Base-by-base conservation (phyloP, 1,139 yeast species). In the Pichia sp. region DNA sequence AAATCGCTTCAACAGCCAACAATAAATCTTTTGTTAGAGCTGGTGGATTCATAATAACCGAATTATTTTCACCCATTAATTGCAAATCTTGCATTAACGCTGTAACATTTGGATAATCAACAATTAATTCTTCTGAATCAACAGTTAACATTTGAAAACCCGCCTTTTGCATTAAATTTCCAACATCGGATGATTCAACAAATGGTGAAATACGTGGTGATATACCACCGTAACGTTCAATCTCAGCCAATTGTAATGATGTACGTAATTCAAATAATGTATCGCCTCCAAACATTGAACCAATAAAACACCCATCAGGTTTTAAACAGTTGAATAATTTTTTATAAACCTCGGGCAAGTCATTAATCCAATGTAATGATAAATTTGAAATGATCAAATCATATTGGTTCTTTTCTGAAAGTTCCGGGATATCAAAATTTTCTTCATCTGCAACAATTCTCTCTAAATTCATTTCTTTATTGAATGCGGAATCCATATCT, bases 221-320 rank as follows among this genome's bases (percentile, higher is more conserved):
- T 56, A 87, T 76, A 3, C 96, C 91, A 10, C 95, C 95, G 50
- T 71, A 73, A 50, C 95, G 73, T 62, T 88, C 96, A 67, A 83
- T 70, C 62, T 88, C 96, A 0, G 96, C 95, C 51, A 88, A 70
- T 65, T 88, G 96, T 47, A 88, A 71, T 1, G 91, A 75, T 0
- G 96, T 86, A 49, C 96, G 75, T 51, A 88, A 73, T 67, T 88
- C 96, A 62, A 81, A 88, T 30, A 88, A 70, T 1, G 95, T 84
- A 65, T 88, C 96, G 7, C 93, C 95, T 9, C 95, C 95, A 61
- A 87, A 79, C 74, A 88, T 77, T n/a, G 90, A 79, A 1, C 87
- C 95, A 77, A 88, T 76, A 60, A 88, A 86, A 65, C 89, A 73
- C 1, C 96, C 95, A 65, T 88, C 96, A 0, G 95, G 95, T 54